Percentiles rank a stretch among this genome's conserved stretches.
Conservation (phyloP, 805 yeast species). For the Torulaspora quercuum region DNA sequence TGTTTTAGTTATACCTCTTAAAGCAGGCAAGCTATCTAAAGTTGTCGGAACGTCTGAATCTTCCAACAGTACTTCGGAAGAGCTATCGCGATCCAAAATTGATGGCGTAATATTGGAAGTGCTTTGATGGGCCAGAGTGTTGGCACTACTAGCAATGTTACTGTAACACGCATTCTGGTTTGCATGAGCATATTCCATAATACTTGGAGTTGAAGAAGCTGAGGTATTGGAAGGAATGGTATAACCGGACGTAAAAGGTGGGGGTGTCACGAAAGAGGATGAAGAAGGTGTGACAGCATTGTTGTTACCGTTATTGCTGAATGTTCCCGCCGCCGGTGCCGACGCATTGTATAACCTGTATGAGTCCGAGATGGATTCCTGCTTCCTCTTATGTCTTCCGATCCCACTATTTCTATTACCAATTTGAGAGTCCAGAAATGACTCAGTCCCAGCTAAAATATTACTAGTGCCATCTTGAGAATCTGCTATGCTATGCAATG, state of each 20-base stretch:
- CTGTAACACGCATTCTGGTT: slow-evolving; percentile 10
- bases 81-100: slow-evolving; percentile 12
- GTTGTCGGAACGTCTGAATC: slow-evolving; percentile 22
- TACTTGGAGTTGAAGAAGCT: slow-evolving; percentile 26
- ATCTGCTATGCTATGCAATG: slow-evolving; percentile 23
- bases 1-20: slow-evolving; percentile 19
- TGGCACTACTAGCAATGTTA: slow-evolving; percentile 4
- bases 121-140: slow-evolving; percentile 4
- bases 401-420: slow-evolving; percentile 10
- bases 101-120: slow-evolving; percentile 10
- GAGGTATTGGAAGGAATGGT: slow-evolving; percentile 22
- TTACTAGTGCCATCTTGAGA: slow-evolving; percentile 11
- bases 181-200: slow-evolving; percentile 13
- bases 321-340: slow-evolving; percentile 5
- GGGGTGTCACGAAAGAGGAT: slow-evolving; percentile 19
- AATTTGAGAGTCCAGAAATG: slow-evolving; percentile 28
- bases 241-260: slow-evolving; percentile 16
- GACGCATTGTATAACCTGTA: slow-evolving; percentile 14
- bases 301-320: slow-evolving; percentile 4
- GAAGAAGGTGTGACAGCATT: slow-evolving; percentile 17
- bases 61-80: slow-evolving; percentile 12
- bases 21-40: slow-evolving; percentile 18
- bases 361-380: slow-evolving; percentile 34
- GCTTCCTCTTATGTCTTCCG: slow-evolving; percentile 29
- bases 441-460: slow-evolving; percentile 3